These are phyloP conservation scores for Boletus smithii DNA, from an alignment of 1,284 basidiomycete genomes.

Conservation along the genomic window DNA sequence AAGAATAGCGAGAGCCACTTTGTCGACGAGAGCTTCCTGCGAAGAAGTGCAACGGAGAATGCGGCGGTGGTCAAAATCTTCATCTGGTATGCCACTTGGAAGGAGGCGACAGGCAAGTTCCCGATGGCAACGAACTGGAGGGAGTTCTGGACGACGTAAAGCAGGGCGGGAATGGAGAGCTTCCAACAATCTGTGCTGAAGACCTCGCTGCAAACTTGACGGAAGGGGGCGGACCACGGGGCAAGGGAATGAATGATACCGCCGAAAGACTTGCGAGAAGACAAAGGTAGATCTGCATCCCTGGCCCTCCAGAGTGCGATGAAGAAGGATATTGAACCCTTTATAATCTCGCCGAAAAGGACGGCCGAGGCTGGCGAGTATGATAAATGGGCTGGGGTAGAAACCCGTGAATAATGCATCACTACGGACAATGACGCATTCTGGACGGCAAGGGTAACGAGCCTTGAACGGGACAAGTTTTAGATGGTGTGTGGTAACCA, in stretches of 20 bases:
- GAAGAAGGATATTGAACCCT: slow-evolving; percentile 84
- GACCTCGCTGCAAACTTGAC: slow-evolving; percentile 51
- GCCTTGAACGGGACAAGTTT: slow-evolving; percentile 42
- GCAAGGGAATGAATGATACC: slow-evolving; percentile 35
- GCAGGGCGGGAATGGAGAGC: slow-evolving; percentile 91
- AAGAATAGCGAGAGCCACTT: slow-evolving; percentile 87
- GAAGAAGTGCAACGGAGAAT: slow-evolving; percentile 82
- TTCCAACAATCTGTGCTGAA: slow-evolving; percentile 94
- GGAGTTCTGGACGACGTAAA: slow-evolving; percentile 95
- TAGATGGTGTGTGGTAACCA: background rate
- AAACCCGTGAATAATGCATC: slow-evolving; percentile 94
- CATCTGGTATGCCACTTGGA: slow-evolving; percentile 93
- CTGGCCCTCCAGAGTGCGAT: slow-evolving; percentile 57
- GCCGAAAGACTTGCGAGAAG: slow-evolving; percentile 48
- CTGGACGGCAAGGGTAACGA: slow-evolving; percentile 92
- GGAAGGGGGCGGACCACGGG: slow-evolving; percentile 47
- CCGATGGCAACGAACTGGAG: slow-evolving; percentile 92
- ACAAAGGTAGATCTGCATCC: slow-evolving; percentile 38
- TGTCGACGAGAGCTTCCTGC: slow-evolving; percentile 64
- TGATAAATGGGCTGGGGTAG: slow-evolving; percentile 65
- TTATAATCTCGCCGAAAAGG: slow-evolving; percentile 89
- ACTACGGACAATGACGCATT: slow-evolving; percentile 95
- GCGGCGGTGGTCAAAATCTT: slow-evolving; percentile 95
- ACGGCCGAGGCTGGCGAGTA: slow-evolving; percentile 95
- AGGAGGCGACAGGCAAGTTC: slow-evolving; percentile 89